Percentiles rank a stretch among this genome's conserved stretches.
Evolutionary conservation across 495 filamentous ascomycete genomes (phyloP).

Genomic region (Cercophora samala): DNA sequence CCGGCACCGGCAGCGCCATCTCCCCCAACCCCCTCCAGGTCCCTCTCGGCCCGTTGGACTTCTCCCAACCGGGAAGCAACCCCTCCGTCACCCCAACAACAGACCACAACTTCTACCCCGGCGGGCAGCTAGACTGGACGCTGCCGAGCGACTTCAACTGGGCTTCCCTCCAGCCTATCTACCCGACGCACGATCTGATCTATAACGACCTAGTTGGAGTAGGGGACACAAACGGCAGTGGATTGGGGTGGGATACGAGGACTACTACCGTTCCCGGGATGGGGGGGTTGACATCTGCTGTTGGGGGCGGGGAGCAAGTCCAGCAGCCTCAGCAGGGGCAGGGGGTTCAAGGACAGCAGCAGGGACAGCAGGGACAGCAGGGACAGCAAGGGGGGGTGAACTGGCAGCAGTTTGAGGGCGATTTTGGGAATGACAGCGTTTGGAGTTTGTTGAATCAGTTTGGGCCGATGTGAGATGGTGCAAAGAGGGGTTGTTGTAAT

Average conservation of each 20-base stretch:
- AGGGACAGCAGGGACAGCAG: neutral
- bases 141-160: slow-evolving; percentile 46
- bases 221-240: neutral
- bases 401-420: slow-evolving; percentile 42
- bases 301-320: neutral
- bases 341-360: neutral
- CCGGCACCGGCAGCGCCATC: neutral
- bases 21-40: neutral
- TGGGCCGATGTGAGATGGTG: slow-evolving; percentile 1
- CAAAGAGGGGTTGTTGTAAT: too few relatives aligned
- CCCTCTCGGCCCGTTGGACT: neutral
- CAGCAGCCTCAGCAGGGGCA: neutral
- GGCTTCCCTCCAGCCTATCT: slow-evolving; percentile 49
- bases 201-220: neutral
- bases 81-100: slow-evolving; percentile 1
- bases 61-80: neutral
- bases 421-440: slow-evolving; percentile 52
- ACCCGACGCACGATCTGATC: slow-evolving; percentile 49
- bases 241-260: neutral
- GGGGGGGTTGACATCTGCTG: neutral
- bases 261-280: neutral
- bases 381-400: neutral
- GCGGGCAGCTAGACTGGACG: slow-evolving; percentile 15
- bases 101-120: neutral
- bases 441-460: slow-evolving; percentile 53